Base-by-base conservation (phyloP, 2,329 filamentous ascomycete genomes). In the Sporothrix variecibatus region DNA sequence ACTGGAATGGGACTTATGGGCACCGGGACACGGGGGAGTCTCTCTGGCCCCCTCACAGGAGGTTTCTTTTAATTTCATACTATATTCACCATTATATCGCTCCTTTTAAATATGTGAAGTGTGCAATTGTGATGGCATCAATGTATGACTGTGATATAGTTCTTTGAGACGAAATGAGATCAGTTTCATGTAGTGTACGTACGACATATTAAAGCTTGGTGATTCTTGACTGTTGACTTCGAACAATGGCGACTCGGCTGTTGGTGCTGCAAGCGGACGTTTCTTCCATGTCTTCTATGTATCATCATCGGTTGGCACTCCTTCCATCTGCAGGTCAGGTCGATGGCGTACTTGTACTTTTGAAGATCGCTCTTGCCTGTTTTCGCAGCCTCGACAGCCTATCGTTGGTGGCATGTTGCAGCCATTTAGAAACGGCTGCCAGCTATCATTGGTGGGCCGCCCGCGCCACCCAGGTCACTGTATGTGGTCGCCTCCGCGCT, bases 1-100 rank as follows among this genome's bases (percentile, higher is more conserved):
- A 75, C n/a, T 34, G 73, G 65, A 71, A 74, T 38, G 43, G 70
- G 72, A 72, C 38, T 20, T 31, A 67, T 23, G 72, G 74, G 67
- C 40, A 62, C 40, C 64, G 69, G 58, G 40, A 28, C 15, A 34
- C 34, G 40, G 38, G 67, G 34, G 34, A n/a, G 68, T 20, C n/a
- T 28, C 26, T 40, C 28, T 70, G 38, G 62, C 23, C 20, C 15
- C 49, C 46, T 58, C 40, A 46, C 23, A 58, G 23, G 60, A 43
- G 56, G 67, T 49, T 31, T 56, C 43, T 49, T 28, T 60, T 73
- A 72, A 73, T 71, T 75, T 60, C 60, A 70, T 72, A 69, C 17
- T 15, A 72, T 11, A 9, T 38, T 62, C 1, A 62, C 20, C 31
- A 62, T 8, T 9, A 65, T 26, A 26, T 38, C 23, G 23, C n/a